Base-by-base conservation (phyloP, 495 filamentous ascomycete species). In the Penicillium tannophilum region DNA sequence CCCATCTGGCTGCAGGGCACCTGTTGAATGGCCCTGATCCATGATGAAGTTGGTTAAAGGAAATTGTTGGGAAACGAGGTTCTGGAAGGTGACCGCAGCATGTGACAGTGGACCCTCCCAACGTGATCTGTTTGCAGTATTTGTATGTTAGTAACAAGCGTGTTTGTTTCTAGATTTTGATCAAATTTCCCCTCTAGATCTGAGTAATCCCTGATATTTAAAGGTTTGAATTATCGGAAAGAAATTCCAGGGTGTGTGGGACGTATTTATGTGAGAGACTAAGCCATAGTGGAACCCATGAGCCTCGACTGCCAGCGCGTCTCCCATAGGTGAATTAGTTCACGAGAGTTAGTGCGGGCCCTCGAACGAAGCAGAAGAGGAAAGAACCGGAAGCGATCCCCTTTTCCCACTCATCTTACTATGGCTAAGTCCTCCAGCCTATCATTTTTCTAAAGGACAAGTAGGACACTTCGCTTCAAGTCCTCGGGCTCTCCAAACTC, bases 21-120 rank as follows among this genome's bases (percentile, higher is more conserved):
- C 74, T 73, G 76, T 78, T 75, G 73, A 74, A 67, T 69, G 69
- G 70, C 72, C 72, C 62, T 70, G 65, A 68, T 76, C 71, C 75
- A 79, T 79, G 60, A 67, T 75, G 65, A 60, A 59, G 61, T 59
- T 56, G 62, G 59, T 51, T 52, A 39, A 61, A 53, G 45, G 49
- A 57, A 59, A 56, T 36, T 55, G 61, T 63, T 63, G 60, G 49
- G 44, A 49, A 14, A 28, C 33, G 10, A 39, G 61, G 58, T 54
- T 60, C 14, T 35, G 50, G 30, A 36, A 36, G 59, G 61, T 62
- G 64, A 63, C 55, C 62, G 56, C 57, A 63, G 65, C 72, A 75
- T 75, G 72, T 76, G 73, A 76, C 70, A 70, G 62, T 44, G 52
- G 50, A 23, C 19, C 47, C 39, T 41, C 58, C 44, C 36, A 47